Percentiles rank a stretch among this genome's conserved stretches.
Conservation (phyloP, 257 asterid genomes). For the Coffea eugenioides region DNA sequence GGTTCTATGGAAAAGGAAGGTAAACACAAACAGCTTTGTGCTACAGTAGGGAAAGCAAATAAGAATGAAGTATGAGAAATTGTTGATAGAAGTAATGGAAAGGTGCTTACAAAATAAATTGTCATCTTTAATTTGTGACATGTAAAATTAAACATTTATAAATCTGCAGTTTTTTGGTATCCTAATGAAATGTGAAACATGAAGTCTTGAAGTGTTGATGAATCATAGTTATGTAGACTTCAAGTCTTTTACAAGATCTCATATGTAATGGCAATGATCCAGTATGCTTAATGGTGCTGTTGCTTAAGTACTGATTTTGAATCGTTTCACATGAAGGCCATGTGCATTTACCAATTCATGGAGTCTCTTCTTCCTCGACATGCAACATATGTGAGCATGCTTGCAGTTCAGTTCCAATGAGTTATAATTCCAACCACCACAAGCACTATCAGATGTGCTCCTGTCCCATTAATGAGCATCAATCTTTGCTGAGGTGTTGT, state of each 20-base stretch:
- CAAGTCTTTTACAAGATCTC: neutral
- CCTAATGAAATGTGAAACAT: neutral
- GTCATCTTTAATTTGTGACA: too few species aligned
- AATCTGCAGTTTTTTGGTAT: too few species aligned
- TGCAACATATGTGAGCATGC: constrained; percentile 11
- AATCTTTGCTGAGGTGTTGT: neutral
- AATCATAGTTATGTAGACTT: neutral
- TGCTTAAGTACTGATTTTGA: neutral
- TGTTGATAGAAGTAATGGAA: too few species aligned
- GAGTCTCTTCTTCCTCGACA: constrained; percentile 9
- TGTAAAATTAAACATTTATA: too few species aligned
- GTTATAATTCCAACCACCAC: constrained; percentile 2
- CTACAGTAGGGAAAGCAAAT: neutral
- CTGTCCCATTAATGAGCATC: constrained; percentile 1
- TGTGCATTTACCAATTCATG: constrained; percentile 12
- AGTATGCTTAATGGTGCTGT: neutral
- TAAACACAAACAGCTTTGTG: neutral
- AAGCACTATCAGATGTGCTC: constrained; percentile 9
- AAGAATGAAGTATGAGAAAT: too few species aligned
- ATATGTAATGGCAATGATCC: neutral
- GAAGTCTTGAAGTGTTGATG: too few species aligned
- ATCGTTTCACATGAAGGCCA: constrained; percentile 3
- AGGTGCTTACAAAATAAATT: too few species aligned
- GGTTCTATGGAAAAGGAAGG: neutral
- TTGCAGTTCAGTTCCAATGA: neutral